Percentiles rank a stretch among this genome's conserved stretches.
Evolutionary conservation across 2,329 filamentous ascomycete species (phyloP).

Genomic region (Exophiala alcalophila): DNA sequence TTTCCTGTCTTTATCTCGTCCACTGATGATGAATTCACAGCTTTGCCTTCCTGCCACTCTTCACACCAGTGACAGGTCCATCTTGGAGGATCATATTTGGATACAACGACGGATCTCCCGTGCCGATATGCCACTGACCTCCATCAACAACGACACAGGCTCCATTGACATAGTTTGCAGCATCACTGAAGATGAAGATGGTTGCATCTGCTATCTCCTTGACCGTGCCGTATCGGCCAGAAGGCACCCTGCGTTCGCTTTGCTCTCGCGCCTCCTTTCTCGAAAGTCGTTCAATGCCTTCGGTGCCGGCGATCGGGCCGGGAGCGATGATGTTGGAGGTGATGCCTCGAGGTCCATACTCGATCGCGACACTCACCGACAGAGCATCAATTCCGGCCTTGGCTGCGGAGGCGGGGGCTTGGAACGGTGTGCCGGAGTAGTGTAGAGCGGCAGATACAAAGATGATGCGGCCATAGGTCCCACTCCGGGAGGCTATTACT

Average conservation of each 20-base stretch:
- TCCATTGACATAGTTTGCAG: conserved; percentile 84
- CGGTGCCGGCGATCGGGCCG: conserved; percentile 79
- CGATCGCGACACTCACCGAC: conserved; percentile 72
- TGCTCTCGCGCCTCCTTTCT: conserved; percentile 52
- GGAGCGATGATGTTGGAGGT: conserved; percentile 86
- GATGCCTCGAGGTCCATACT: conserved; percentile 82
- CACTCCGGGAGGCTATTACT: not conserved
- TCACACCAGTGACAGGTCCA: no score
- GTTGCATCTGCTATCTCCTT: conserved; percentile 91
- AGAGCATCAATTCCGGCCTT: conserved; percentile 89
- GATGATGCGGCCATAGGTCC: conserved; percentile 73
- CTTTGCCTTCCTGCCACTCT: no score
- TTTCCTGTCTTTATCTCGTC: no score
- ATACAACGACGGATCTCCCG: no score
- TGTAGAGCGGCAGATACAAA: conserved; percentile 89
- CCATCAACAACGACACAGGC: no score
- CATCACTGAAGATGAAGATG: conserved; percentile 80
- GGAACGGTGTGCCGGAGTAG: conserved; percentile 79
- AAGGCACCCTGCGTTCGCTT: conserved; percentile 58
- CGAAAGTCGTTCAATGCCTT: conserved; percentile 69
- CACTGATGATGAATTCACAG: no score
- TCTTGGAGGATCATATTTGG: no score
- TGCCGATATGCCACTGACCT: no score
- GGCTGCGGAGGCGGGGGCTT: conserved; percentile 82
- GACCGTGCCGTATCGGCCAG: conserved; percentile 72